These are phyloP conservation scores for Fusarium sulawesiense DNA, from an alignment of 2,329 filamentous ascomycete species.

Conservation along the genomic window DNA sequence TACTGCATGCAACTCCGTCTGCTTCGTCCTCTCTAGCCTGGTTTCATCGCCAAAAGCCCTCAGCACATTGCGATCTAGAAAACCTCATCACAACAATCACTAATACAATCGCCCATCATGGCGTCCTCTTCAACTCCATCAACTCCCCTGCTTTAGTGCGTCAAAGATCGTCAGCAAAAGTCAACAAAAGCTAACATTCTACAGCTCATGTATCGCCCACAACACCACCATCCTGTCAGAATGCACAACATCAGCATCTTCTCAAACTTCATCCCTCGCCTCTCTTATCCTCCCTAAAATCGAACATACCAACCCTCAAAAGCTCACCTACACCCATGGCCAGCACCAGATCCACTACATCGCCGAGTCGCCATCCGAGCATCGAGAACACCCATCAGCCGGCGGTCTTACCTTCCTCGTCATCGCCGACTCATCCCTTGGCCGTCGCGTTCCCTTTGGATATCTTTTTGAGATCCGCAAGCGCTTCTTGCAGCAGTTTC, in stretches of 20 bases:
- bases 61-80: neutral
- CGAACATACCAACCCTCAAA: slow-evolving; percentile 80
- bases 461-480: slow-evolving; percentile 92
- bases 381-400: slow-evolving; percentile 68
- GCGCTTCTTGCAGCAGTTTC: slow-evolving; percentile 81
- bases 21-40: slow-evolving; percentile 6
- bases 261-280: slow-evolving; percentile 85
- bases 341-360: slow-evolving; percentile 96
- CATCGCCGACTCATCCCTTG: slow-evolving; percentile 82
- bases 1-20: slow-evolving; percentile 3
- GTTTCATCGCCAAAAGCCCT: neutral
- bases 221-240: slow-evolving; percentile 93
- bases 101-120: slow-evolving; percentile 59
- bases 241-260: slow-evolving; percentile 87
- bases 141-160: slow-evolving; percentile 80
- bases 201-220: slow-evolving; percentile 92
- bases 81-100: neutral
- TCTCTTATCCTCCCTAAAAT: slow-evolving; percentile 97
- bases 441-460: slow-evolving; percentile 90
- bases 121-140: slow-evolving; percentile 76
- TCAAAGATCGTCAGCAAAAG: slow-evolving; percentile 22
- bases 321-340: slow-evolving; percentile 94
- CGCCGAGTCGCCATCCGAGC: slow-evolving; percentile 79
- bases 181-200: slow-evolving; percentile 10
- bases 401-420: slow-evolving; percentile 93